A percentile compares a stretch with the other conserved stretches of the same genome.
These are phyloP conservation scores for Gossypioides kirkii DNA, from an alignment of 345 rosid species.

Conservation along the genomic window DNA sequence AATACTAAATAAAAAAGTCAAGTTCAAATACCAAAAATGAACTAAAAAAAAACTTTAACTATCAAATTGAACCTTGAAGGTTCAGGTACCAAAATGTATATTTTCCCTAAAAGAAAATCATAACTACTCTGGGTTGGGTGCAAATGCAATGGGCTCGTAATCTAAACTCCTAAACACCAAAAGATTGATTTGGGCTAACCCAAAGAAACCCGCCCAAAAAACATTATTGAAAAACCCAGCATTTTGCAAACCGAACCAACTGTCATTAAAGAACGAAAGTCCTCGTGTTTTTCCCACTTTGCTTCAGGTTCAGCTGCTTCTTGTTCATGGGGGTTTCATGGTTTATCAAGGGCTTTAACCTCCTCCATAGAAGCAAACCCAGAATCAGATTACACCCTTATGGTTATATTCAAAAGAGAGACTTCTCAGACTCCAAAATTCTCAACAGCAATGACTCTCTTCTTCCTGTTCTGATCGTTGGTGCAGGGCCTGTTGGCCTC, in stretches of 20 bases:
- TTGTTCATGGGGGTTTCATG: slow-evolving; percentile 42
- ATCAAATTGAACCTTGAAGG: too few relatives aligned
- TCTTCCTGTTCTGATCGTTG: slow-evolving; percentile 85
- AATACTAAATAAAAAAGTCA: too few relatives aligned
- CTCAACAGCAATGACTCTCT: slow-evolving; percentile 27
- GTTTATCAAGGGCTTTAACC: slow-evolving; percentile 37
- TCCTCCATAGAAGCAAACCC: slow-evolving; percentile 24
- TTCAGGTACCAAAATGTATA: too few relatives aligned
- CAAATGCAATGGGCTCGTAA: not conserved
- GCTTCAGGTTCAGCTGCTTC: not conserved
- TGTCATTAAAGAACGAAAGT: not conserved
- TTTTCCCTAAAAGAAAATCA: not conserved
- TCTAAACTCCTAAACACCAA: not conserved
- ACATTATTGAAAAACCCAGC: not conserved
- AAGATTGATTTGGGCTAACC: not conserved
- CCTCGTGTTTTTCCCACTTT: not conserved
- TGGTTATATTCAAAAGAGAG: slow-evolving; percentile 30
- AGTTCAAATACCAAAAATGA: too few relatives aligned
- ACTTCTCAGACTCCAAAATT: slow-evolving; percentile 24
- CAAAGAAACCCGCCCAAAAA: not conserved
- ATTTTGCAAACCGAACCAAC: not conserved
- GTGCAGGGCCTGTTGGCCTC: slow-evolving; percentile 96
- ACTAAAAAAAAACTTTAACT: too few relatives aligned
- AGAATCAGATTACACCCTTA: slow-evolving; percentile 30
- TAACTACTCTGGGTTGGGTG: not conserved